A percentile compares a stretch with the other conserved stretches of the same genome.
Evolutionary conservation across 371 early-diverging fungal genomes (phyloP).

Genomic region (Actinomucor elegans): DNA sequence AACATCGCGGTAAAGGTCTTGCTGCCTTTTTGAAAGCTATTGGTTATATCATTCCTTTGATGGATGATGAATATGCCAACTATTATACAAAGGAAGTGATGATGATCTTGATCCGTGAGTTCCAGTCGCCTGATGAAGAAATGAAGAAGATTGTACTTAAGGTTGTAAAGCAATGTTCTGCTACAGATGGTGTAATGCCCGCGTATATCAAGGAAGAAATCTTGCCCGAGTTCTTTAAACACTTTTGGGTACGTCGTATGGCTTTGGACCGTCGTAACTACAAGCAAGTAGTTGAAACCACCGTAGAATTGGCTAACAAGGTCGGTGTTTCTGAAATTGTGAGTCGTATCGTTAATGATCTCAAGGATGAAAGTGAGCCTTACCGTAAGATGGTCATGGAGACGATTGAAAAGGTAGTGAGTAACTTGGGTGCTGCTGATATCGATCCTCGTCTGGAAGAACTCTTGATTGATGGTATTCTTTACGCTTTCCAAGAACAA

Average conservation of each 20-base stretch:
- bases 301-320: constrained; percentile 91
- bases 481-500: constrained; percentile 98
- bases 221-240: constrained; percentile 91
- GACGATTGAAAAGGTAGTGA: constrained; percentile 83
- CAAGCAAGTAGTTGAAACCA: constrained; percentile 92
- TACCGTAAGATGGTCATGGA: constrained; percentile 98
- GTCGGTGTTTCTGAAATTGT: constrained; percentile 93
- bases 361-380: constrained; percentile 95
- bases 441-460: constrained; percentile 91
- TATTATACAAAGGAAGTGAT: constrained; percentile 93
- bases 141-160: constrained; percentile 98
- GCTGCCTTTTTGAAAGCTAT: constrained; percentile 98
- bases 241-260: constrained; percentile 98
- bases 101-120: constrained; percentile 91
- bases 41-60: constrained; percentile 95
- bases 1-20: constrained; percentile 93
- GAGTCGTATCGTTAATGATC: constrained; percentile 78
- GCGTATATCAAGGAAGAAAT: constrained; percentile 86
- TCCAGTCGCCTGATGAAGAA: constrained; percentile 96
- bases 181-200: constrained; percentile 90
- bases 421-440: constrained; percentile 84
- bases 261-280: constrained; percentile 93
- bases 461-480: constrained; percentile 90
- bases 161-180: constrained; percentile 95
- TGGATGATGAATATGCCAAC: constrained; percentile 95